Conservation (phyloP, 31 red algal species). For the Odonthalia washingtoniensis region DNA sequence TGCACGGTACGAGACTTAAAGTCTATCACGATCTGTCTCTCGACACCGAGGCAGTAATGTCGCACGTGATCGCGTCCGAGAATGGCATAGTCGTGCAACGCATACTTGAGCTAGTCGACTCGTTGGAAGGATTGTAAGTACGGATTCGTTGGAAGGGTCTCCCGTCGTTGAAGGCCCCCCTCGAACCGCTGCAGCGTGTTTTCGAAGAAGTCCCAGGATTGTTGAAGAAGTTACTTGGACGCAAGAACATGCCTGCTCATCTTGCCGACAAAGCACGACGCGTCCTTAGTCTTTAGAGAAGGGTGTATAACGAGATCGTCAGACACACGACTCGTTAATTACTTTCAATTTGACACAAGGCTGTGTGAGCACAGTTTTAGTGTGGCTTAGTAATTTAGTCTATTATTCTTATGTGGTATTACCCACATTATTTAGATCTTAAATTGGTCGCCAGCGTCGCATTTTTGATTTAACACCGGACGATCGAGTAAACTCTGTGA, state of each 20-base stretch:
- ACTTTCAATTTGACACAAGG: too few relatives aligned
- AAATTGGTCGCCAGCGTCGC: too few relatives aligned
- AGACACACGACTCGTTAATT: too few relatives aligned
- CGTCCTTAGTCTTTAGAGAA: neutral
- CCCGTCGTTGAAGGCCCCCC: neutral
- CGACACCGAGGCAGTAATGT: neutral
- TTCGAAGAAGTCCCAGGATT: neutral
- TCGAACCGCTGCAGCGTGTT: neutral
- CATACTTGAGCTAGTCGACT: neutral
- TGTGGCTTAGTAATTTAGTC: too few relatives aligned
- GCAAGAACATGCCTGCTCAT: neutral
- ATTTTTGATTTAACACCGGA: too few relatives aligned
- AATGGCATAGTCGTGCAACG: neutral
- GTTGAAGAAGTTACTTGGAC: neutral
- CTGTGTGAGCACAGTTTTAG: too few relatives aligned
- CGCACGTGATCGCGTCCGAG: neutral
- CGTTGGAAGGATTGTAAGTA: neutral
- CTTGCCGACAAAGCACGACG: neutral
- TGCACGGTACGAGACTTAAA: constrained; percentile 9
- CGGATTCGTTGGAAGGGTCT: constrained; percentile 4
- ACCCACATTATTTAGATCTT: too few relatives aligned
- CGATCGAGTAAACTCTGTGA: too few relatives aligned
- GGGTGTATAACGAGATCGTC: neutral
- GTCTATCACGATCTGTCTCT: neutral
- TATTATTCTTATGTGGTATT: too few relatives aligned